Base-by-base conservation (phyloP, 139 green algal species). In the Chlorella vulgaris region DNA sequence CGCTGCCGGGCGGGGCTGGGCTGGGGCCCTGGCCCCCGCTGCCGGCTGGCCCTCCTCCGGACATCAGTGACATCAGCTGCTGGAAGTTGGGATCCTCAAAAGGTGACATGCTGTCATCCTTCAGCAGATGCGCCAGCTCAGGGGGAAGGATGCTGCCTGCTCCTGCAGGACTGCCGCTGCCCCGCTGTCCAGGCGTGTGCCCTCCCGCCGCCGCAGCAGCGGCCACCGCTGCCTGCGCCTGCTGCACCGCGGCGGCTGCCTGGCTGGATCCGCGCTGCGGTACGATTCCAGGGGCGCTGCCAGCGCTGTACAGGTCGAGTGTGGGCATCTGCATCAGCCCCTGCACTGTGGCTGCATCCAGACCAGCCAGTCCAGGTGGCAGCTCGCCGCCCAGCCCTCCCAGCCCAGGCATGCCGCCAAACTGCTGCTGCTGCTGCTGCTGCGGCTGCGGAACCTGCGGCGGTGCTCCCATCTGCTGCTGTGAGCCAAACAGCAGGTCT, bases 81-180 rank as follows among this genome's bases (percentile, higher is more conserved):
- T 86, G 82, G 75, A 86, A 86, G 40, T 69, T 66, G 43, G 82
- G 82, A 65, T 86, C 82, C 74, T 86, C 82, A 75, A 86, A 86
- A 35, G 82, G 82, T 28, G 82, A 86, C 38, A 69, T 26, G 62
- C 29, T 62, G 50, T 80, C 69, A n/a, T 85, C 66, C 31, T 65
- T 74, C 18, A 66, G 75, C 39, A 80, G 75, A 29, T 53, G 29
- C 22, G 75, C 53, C 39, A 61, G 51, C 53, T 60, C 51, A 19
- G 73, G 73, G 1, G 70, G 47, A 31, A 53, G 33, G n/a, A n/a
- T n/a, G n/a, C n/a, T n/a, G n/a, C n/a, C n/a, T n/a, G n/a, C n/a
- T n/a, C n/a, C n/a, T n/a, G n/a, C n/a, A n/a, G n/a, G n/a, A n/a
- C n/a, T n/a, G n/a, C n/a, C n/a, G n/a, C n/a, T n/a, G n/a, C n/a